Percentiles rank a stretch among this genome's conserved stretches.
Evolutionary conservation across 2,329 filamentous ascomycete species (phyloP).

Genomic region (Penicillium sp.): DNA sequence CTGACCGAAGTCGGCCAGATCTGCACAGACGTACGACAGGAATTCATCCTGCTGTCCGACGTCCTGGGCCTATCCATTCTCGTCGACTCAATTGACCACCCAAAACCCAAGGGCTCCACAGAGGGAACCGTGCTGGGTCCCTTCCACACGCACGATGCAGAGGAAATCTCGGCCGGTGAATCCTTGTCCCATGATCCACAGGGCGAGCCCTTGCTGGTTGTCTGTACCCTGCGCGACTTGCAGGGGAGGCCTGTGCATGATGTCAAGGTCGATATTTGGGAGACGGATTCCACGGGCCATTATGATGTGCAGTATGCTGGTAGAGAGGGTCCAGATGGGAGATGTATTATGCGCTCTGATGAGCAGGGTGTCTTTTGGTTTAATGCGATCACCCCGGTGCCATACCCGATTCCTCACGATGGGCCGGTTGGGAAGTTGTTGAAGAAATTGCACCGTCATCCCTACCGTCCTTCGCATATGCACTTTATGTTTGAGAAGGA

Average conservation of each 20-base stretch:
- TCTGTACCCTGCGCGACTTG: conserved; percentile 70
- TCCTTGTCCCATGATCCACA: conserved; percentile 66
- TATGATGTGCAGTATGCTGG: conserved; percentile 78
- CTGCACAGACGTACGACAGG: conserved; percentile 71
- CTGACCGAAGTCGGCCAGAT: conserved; percentile 71
- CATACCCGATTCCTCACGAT: conserved; percentile 81
- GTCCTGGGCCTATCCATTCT: conserved; percentile 75
- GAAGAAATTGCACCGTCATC: conserved; percentile 66
- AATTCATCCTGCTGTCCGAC: conserved; percentile 81
- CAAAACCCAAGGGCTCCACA: conserved; percentile 67
- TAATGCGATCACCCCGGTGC: conserved; percentile 77
- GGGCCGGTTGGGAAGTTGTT: conserved; percentile 77
- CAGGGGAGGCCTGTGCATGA: conserved; percentile 60
- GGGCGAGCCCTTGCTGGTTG: conserved; percentile 67
- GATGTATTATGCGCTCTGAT: conserved; percentile 69
- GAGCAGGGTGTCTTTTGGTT: conserved; percentile 78
- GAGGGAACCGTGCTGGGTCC: conserved; percentile 80
- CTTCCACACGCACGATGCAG: conserved; percentile 79
- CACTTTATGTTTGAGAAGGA: conserved; percentile 86
- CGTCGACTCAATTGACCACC: conserved; percentile 80
- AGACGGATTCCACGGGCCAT: conserved; percentile 75
- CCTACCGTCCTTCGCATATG: conserved; percentile 74
- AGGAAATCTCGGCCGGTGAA: conserved; percentile 54
- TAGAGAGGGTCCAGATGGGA: conserved; percentile 64
- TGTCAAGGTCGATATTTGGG: conserved; percentile 80